Evolutionary conservation across 1,284 basidiomycete species (phyloP).

Genomic region (Cryptococcus sp.): DNA sequence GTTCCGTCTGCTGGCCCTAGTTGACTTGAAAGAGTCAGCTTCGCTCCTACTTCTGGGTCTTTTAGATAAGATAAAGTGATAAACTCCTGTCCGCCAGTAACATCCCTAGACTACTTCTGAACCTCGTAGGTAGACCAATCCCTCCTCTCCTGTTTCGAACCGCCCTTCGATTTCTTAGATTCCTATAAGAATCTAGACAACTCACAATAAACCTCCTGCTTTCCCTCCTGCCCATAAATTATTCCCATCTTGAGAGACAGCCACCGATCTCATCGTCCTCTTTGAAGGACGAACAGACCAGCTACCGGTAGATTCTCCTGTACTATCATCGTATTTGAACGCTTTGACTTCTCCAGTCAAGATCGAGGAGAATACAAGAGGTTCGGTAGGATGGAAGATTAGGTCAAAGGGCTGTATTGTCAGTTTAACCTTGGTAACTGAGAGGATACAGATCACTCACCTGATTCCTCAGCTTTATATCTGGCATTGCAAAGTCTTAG

Average conservation of each 20-base stretch:
- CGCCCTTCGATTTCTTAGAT: background rate
- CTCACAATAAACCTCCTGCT: constrained; percentile 71
- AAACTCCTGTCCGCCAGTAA: too few relatives aligned
- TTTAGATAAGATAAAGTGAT: background rate
- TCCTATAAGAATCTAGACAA: constrained; percentile 14
- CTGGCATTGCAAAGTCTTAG: constrained; percentile 29
- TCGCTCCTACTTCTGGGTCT: background rate
- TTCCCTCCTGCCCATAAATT: constrained; percentile 78
- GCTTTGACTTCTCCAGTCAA: constrained; percentile 79
- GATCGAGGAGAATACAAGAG: constrained; percentile 70
- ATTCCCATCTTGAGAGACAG: constrained; percentile 60
- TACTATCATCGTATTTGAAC: constrained; percentile 64
- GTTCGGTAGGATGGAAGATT: constrained; percentile 69
- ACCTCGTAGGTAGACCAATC: too few relatives aligned
- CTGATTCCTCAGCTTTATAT: constrained; percentile 45
- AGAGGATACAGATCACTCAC: constrained; percentile 10
- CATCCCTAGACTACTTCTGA: too few relatives aligned
- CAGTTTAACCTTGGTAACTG: background rate
- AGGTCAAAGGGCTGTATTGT: constrained; percentile 75
- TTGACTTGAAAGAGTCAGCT: constrained; percentile 14
- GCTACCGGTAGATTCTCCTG: constrained; percentile 28
- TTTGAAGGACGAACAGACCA: constrained; percentile 45
- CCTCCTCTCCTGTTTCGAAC: too few relatives aligned
- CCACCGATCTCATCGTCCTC: constrained; percentile 69
- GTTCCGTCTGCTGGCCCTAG: constrained; percentile 54